Conservation (phyloP, 176 grass and related monocot genomes). For the Aegilops bicornis region DNA sequence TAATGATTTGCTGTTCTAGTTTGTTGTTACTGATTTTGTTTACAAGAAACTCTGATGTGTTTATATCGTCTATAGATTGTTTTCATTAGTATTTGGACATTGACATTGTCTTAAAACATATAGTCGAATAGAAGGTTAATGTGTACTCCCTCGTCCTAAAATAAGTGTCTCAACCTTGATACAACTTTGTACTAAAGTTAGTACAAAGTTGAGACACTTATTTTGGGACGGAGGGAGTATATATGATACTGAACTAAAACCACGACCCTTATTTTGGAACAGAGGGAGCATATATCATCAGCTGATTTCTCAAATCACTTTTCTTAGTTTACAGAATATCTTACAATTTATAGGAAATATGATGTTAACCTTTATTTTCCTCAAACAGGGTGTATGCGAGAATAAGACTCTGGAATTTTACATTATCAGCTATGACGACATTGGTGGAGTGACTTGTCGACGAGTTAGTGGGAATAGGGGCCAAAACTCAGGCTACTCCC, state of each 20-base stretch:
- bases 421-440: slow-evolving; percentile 73
- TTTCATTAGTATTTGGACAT: background rate
- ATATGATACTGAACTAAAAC: too few relatives aligned
- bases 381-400: slow-evolving; percentile 76
- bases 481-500: slow-evolving; percentile 66
- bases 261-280: too few relatives aligned
- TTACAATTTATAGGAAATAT: background rate
- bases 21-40: background rate
- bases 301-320: background rate
- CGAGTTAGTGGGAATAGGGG: slow-evolving; percentile 49
- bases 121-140: background rate
- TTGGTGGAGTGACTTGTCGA: slow-evolving; percentile 89
- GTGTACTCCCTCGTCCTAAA: background rate
- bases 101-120: background rate
- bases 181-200: too few relatives aligned
- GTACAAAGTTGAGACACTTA: too few relatives aligned
- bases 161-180: too few relatives aligned
- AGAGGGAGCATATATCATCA: background rate
- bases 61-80: background rate
- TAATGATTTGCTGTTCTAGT: background rate
- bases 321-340: background rate
- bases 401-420: slow-evolving; percentile 79
- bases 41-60: background rate
- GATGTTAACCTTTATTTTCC: slow-evolving; percentile 31
- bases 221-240: too few relatives aligned